Base-by-base conservation (phyloP, 2,329 filamentous ascomycete species). In the Colletotrichum higginsianum region DNA sequence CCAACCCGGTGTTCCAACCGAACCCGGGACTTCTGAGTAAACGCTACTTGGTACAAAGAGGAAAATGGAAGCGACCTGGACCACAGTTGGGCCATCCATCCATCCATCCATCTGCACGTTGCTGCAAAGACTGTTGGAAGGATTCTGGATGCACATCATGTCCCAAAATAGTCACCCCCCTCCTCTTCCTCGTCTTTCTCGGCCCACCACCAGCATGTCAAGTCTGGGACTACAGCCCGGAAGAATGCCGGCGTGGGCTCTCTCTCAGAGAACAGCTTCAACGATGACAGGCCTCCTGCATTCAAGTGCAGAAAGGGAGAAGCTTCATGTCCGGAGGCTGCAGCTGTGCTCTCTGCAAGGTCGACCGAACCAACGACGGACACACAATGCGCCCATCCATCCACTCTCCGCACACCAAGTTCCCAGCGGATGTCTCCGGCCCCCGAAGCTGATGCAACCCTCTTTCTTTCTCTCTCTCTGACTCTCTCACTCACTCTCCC, bases 71-170 rank as follows among this genome's bases (percentile, higher is more conserved):
- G 49, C 47, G 49, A 57, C 55, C 61, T 61, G 66, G 70, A 52
- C 66, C 56, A 68, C 46, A 61, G 56, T 44, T 35, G 66, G 69
- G 4, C 40, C 47, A 62, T 61, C 60, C 61, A 66, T 38, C 65
- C 52, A 66, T 38, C 65, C 52, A 38, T 26, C 3, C 30, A 6
- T 15, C 42, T 46, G 42, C 42, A 30, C 21, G 49, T 30, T 69
- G 44, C 55, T 71, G 66, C 61, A 52, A 47, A 55, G 18, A 49
- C 50, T 61, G 61, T 63, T 49, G 67, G 57, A 52, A 52, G 62
- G 44, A 64, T 71, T 55, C 30, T 52, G 63, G 55, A 57, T 61
- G 71, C 71, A 67, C 68, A 72, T 71, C 71, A 68, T 73, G 63
- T 72, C 71, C 71, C 35, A 70, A 73, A 73, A 72, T 72, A 72